These are phyloP conservation scores for Chlorella sp. DNA, from an alignment of 139 green algal genomes.

Conservation along the genomic window DNA sequence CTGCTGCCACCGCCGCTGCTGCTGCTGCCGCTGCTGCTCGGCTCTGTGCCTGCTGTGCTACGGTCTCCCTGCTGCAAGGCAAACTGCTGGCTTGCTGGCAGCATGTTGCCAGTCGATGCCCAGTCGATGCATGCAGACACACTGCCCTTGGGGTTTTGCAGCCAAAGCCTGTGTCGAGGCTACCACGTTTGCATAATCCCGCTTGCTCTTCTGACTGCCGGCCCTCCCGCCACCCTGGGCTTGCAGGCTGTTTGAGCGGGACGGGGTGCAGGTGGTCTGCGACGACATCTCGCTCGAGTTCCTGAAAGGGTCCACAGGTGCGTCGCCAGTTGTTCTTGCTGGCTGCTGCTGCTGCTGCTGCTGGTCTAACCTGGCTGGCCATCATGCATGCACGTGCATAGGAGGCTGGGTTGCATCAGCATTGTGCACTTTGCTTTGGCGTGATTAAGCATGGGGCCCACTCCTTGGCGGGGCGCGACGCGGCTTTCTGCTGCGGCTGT, in stretches of 20 bases:
- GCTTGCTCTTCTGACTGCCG: neutral
- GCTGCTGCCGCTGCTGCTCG: neutral
- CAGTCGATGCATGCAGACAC: no score
- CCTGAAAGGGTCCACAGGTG: conserved; percentile 73
- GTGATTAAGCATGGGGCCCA: no score
- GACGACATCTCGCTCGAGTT: conserved; percentile 89
- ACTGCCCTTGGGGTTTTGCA: no score
- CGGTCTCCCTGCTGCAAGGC: conserved; percentile 14
- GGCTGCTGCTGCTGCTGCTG: neutral
- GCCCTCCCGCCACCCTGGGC: neutral
- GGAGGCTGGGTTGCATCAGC: no score
- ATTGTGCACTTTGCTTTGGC: no score
- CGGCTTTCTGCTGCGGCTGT: conserved; percentile 10
- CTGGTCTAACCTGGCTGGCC: no score
- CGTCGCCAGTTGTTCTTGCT: no score
- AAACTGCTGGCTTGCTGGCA: neutral
- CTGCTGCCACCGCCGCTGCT: neutral
- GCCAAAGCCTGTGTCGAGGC: no score
- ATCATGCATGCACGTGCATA: no score
- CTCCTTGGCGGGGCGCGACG: conserved; percentile 48
- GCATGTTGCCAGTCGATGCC: no score
- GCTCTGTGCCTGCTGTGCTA: neutral
- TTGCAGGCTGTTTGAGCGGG: conserved; percentile 74
- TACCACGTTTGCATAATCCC: no score
- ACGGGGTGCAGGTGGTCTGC: conserved; percentile 80